phyloP scores from a whole-genome alignment of 2,329 filamentous ascomycete genomes.

The Sporothrix phasma region DNA sequence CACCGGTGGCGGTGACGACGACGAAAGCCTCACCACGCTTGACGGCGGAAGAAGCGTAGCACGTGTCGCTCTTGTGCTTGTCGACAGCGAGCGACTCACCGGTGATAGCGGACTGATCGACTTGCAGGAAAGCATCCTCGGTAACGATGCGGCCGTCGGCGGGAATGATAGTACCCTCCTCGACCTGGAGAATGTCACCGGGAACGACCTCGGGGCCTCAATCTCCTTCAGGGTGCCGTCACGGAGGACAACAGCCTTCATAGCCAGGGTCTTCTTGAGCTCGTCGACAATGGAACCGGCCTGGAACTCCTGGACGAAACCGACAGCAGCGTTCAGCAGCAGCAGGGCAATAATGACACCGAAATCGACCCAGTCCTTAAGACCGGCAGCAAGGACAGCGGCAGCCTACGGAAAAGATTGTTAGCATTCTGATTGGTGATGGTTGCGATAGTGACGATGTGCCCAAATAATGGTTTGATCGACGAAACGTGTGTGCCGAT shows the following conservation, averaged over 20 bases:
- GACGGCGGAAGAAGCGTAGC: constrained; percentile 77
- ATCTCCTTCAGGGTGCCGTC: constrained; percentile 69
- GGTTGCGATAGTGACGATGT: background rate
- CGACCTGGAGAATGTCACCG: constrained; percentile 80
- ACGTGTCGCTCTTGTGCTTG: constrained; percentile 72
- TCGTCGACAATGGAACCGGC: constrained; percentile 85
- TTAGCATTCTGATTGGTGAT: background rate
- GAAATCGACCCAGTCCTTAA: constrained; percentile 86
- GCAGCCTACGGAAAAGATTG: constrained; percentile 42
- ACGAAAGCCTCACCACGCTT: constrained; percentile 84
- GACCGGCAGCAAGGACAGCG: constrained; percentile 70
- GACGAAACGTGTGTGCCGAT: constrained; percentile 10
- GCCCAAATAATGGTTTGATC: too few relatives aligned
- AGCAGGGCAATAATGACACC: constrained; percentile 75
- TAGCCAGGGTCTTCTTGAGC: constrained; percentile 66
- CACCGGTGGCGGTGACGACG: constrained; percentile 73
- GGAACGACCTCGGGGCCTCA: constrained; percentile 76
- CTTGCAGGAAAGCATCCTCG: constrained; percentile 74
- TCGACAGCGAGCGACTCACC: constrained; percentile 87
- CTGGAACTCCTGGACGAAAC: constrained; percentile 84
- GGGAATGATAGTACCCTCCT: constrained; percentile 86
- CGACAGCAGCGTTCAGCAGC: constrained; percentile 73
- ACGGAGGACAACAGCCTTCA: constrained; percentile 80
- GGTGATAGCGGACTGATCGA: constrained; percentile 86
- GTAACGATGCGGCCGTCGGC: constrained; percentile 81